phyloP scores from a whole-genome alignment of 139 green algal species.

The Marvania coccoides region DNA sequence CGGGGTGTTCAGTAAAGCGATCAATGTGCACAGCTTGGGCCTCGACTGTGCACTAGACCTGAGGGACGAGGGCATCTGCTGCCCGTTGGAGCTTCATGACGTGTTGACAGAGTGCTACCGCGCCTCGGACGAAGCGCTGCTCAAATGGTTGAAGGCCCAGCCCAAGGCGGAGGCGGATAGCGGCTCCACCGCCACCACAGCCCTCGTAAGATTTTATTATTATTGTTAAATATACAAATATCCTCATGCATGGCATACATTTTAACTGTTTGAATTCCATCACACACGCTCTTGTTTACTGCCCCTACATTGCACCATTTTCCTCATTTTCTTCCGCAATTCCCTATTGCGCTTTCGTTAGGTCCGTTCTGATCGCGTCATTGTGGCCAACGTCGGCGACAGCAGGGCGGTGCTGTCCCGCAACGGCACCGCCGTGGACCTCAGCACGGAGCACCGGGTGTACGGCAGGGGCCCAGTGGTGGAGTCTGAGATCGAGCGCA shows the following conservation, averaged over 20 bases:
- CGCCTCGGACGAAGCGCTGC: conserved; percentile 33
- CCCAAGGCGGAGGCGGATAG: conserved; percentile 9
- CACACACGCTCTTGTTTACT: neutral
- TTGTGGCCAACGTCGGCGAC: conserved; percentile 74
- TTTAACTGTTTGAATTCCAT: no score
- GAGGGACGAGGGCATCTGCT: conserved; percentile 21
- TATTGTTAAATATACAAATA: no score
- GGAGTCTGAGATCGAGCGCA: conserved; percentile 31
- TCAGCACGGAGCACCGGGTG: conserved; percentile 53
- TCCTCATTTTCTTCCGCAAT: no score
- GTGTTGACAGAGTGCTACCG: conserved; percentile 32
- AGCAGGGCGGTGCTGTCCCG: conserved; percentile 55
- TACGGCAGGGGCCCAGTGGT: conserved; percentile 25
- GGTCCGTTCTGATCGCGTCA: conserved; percentile 27
- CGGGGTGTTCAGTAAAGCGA: conserved; percentile 13
- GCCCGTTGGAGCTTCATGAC: conserved; percentile 15
- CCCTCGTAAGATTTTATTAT: no score
- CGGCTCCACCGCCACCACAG: conserved; percentile 28
- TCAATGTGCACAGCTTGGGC: conserved; percentile 17
- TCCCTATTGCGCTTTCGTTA: no score
- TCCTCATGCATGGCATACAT: no score
- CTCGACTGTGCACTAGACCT: neutral
- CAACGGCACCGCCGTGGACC: conserved; percentile 20
- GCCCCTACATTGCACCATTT: neutral
- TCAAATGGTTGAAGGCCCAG: conserved; percentile 36